These are phyloP conservation scores for Naganishia antarctica DNA, from an alignment of 768 basidiomycete species.

Conservation along the genomic window DNA sequence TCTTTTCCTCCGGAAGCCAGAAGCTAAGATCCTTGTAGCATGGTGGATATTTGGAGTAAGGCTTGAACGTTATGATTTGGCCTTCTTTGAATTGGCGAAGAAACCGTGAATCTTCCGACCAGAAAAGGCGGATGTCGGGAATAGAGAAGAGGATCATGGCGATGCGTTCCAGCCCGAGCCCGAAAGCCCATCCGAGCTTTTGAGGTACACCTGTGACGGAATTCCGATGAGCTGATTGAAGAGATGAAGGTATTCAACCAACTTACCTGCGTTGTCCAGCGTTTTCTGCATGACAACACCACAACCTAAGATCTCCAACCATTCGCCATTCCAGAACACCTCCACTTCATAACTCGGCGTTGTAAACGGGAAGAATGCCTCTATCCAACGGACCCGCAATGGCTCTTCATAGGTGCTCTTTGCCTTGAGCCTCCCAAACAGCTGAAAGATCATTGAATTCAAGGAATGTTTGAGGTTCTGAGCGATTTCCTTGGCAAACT, in stretches of 20 bases:
- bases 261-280: constrained; percentile 76
- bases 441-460: constrained; percentile 72
- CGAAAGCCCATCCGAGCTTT: constrained; percentile 92
- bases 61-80: constrained; percentile 72
- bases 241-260: neutral
- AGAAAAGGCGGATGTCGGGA: constrained; percentile 96
- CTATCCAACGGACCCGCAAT: constrained; percentile 89
- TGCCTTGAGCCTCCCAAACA: constrained; percentile 63
- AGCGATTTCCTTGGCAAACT: constrained; percentile 67
- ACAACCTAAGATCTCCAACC: constrained; percentile 92
- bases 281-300: constrained; percentile 89
- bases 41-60: constrained; percentile 87
- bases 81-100: constrained; percentile 71
- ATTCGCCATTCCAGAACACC: constrained; percentile 90
- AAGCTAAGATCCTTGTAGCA: constrained; percentile 94
- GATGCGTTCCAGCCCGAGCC: constrained; percentile 91
- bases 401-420: constrained; percentile 60
- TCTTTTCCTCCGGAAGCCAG: constrained; percentile 60
- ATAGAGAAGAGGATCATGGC: constrained; percentile 97
- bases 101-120: constrained; percentile 86
- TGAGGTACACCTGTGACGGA: constrained; percentile 58
- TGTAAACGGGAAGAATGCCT: constrained; percentile 97
- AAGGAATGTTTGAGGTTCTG: constrained; percentile 82
- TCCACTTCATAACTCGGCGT: constrained; percentile 97
- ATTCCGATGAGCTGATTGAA: neutral